These are phyloP conservation scores for Ambrosia trifida DNA, from an alignment of 129 eudicot genomes.

Conservation along the genomic window DNA sequence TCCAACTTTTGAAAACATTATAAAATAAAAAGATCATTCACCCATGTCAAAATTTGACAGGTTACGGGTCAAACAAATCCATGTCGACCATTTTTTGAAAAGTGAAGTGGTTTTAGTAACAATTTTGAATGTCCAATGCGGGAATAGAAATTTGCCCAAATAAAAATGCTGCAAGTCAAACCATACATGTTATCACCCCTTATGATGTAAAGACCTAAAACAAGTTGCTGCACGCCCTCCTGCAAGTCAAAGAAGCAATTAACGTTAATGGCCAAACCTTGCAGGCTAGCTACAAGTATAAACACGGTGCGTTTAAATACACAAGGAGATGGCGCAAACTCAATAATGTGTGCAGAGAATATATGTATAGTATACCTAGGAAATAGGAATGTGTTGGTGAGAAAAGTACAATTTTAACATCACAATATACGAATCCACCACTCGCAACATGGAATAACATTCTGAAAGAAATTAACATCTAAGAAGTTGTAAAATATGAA, in stretches of 20 bases:
- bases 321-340: not conserved
- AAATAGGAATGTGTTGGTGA: not conserved
- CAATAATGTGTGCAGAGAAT: not conserved
- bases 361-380: not conserved
- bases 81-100: constrained; percentile 3
- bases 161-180: not conserved
- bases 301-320: not conserved
- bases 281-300: not conserved
- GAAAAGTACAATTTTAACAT: not conserved
- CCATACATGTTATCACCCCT: constrained; percentile 92
- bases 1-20: not conserved
- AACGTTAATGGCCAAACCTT: constrained; percentile 9
- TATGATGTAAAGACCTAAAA: constrained; percentile 85
- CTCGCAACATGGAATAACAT: not conserved
- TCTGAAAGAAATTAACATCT: not conserved
- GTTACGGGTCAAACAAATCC: not conserved
- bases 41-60: not conserved
- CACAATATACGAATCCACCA: not conserved
- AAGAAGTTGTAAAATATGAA: not conserved
- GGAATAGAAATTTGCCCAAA: not conserved
- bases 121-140: not conserved
- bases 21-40: not conserved
- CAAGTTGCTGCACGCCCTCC: constrained; percentile 95
- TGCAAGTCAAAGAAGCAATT: constrained; percentile 30
- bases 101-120: not conserved